Conservation (phyloP, 164 flowering plant species). For the Vitis rotundifolia region DNA sequence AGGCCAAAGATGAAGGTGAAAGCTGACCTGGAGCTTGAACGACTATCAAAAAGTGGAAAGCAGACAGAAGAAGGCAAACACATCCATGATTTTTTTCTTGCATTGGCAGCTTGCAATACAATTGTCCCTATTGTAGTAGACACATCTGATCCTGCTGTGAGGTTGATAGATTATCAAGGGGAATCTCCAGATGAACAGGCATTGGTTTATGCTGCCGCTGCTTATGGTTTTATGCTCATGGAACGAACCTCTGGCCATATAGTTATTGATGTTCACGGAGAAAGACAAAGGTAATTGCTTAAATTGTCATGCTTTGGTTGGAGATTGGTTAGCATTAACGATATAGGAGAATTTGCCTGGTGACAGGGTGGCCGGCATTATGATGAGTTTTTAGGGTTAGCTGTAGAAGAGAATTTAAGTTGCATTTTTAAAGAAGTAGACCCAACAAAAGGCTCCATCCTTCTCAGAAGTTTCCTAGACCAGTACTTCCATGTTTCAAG, state of each 20-base stretch:
- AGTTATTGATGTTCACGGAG: constrained; percentile 68
- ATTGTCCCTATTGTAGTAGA: constrained; percentile 78
- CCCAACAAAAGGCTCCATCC: too few species aligned
- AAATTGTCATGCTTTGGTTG: too few species aligned
- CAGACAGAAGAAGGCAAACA: constrained; percentile 45
- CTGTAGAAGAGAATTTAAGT: too few species aligned
- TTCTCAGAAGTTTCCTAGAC: too few species aligned
- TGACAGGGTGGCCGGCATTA: too few species aligned
- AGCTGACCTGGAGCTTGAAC: constrained; percentile 57
- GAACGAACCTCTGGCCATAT: constrained; percentile 96
- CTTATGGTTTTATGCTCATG: constrained; percentile 87
- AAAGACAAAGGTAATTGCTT: constrained; percentile 51
- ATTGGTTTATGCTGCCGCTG: constrained; percentile 93
- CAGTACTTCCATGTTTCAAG: too few species aligned
- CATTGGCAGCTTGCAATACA: constrained; percentile 96
- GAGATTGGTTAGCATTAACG: too few species aligned
- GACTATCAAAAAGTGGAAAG: constrained; percentile 41
- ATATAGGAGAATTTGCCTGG: too few species aligned
- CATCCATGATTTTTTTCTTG: constrained; percentile 77
- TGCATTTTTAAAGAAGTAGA: too few species aligned
- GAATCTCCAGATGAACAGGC: constrained; percentile 99
- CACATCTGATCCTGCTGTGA: constrained; percentile 55
- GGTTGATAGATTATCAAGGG: constrained; percentile 88
- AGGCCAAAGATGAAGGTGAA: constrained; percentile 86
- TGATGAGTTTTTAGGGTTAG: too few species aligned